Evolutionary conservation across 73 alveolate species (phyloP), one percentile per base, ranked within the genome.

Genomic region (Symbiodinium pilosum): DNA sequence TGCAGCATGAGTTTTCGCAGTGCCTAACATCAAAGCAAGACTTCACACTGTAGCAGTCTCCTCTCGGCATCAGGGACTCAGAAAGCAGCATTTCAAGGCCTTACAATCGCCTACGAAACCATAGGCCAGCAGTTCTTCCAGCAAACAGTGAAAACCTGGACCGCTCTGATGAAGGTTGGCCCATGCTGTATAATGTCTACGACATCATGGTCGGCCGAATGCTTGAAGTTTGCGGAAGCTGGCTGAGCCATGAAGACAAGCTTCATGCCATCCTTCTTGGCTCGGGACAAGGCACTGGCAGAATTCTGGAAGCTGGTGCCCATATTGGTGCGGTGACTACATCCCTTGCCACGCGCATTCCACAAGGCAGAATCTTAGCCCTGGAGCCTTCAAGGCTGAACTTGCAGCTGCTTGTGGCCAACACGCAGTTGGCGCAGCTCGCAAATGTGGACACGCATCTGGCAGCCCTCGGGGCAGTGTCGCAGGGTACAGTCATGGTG

Each of bases 291-390:
- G 75, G 86, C 6, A 30, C 84, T 3, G 88, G 77, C 36, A 40
- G 97, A 32, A 34, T 91, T 4, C 54, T 91, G 39, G 97, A 91
- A 77, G 97, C 88, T 4, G 97, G 97, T 0, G 97, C 97, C 20
- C 77, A 91, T 54, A 71, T 69, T 16, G 97, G 97, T 20, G 97
- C 97, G 21, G 20, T 39, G 77, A 91, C 97, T 38, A 71, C 71
- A 11, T 81, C 87, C 18, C 30, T 91, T 47, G 97, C 97, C 32
- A 14, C 30, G 77, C 86, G 47, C 18, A 4, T 88, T 18, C 1
- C 68, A 0, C 77, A 69, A 6, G 97, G 97, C 9, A 87, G 97
- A 1, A 73, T 91, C 54, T 77, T 91, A 11, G 97, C 97, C 4
- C n/a, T 91, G 88, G 97, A 91, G 88, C 81, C 97, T 1, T 42